Conservation (phyloP, 345 rosid genomes). For the Eutrema yunnanense region DNA sequence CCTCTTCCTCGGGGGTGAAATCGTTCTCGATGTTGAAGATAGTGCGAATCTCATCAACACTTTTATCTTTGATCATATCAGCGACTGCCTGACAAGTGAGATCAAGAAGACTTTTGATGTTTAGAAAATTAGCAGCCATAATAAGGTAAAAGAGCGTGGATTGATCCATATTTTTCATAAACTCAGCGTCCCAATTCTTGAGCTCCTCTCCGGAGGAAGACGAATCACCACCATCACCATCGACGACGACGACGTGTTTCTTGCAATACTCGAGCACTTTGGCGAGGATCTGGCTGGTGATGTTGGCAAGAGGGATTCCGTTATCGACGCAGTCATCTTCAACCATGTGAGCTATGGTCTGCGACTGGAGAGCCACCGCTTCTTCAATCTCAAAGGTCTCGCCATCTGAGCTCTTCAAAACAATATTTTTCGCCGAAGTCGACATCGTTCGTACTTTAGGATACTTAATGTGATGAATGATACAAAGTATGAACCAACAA, state of each 20-base stretch:
- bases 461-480: too few relatives aligned
- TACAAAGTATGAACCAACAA: too few relatives aligned
- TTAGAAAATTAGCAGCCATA: neutral
- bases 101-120: neutral
- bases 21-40: too few relatives aligned
- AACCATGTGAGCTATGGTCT: neutral
- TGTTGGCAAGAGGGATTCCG: neutral
- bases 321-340: neutral
- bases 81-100: neutral
- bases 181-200: neutral
- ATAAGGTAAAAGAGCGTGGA: neutral
- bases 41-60: neutral
- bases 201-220: neutral
- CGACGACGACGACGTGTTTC: neutral
- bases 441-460: neutral
- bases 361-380: neutral
- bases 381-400: slow-evolving; percentile 1
- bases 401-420: neutral
- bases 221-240: neutral
- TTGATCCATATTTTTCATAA: neutral
- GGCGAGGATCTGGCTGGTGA: neutral
- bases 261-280: slow-evolving; percentile 1
- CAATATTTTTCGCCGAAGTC: neutral
- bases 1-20: too few relatives aligned
- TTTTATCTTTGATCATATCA: neutral